Percentiles rank a stretch among this genome's conserved stretches.
Evolutionary conservation across 2,329 filamentous ascomycete genomes (phyloP).

Genomic region (Beauveria bassiana): DNA sequence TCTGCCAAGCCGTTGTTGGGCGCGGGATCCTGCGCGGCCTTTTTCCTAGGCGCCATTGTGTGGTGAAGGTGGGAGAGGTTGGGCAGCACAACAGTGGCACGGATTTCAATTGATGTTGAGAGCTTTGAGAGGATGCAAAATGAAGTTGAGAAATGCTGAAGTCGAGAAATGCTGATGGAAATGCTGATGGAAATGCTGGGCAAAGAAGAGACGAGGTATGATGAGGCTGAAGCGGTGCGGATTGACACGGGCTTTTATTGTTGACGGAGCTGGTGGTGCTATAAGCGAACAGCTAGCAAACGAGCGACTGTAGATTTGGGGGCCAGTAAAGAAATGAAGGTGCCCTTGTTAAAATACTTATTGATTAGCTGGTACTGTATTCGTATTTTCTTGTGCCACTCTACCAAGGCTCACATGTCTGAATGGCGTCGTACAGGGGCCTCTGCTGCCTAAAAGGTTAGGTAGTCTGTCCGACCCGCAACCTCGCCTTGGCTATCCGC

Average conservation of each 20-base stretch:
- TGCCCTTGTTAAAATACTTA: too few species aligned
- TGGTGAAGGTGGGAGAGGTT: background rate
- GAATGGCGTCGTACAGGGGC: background rate
- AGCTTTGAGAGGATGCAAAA: too few species aligned
- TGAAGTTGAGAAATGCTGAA: background rate
- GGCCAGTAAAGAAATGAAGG: background rate
- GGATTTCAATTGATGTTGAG: background rate
- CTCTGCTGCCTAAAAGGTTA: constrained; percentile 5
- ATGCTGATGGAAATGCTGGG: background rate
- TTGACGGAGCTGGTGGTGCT: background rate
- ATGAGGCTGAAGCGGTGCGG: constrained; percentile 3
- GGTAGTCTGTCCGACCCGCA: background rate
- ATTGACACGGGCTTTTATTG: constrained; percentile 2
- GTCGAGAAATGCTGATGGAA: background rate
- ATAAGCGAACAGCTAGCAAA: background rate
- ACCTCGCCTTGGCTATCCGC: background rate
- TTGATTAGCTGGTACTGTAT: too few species aligned
- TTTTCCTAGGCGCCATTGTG: constrained; percentile 5
- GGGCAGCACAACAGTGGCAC: background rate
- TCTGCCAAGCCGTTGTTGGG: constrained; percentile 13
- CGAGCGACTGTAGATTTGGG: background rate
- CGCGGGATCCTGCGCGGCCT: constrained; percentile 4
- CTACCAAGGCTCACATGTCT: background rate
- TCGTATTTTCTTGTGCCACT: too few species aligned
- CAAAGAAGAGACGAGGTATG: background rate